Percentiles rank a stretch among this genome's conserved stretches.
phyloP scores from a whole-genome alignment of 225 moss, liverwort and hornwort genomes.

The Ulota crispa region DNA sequence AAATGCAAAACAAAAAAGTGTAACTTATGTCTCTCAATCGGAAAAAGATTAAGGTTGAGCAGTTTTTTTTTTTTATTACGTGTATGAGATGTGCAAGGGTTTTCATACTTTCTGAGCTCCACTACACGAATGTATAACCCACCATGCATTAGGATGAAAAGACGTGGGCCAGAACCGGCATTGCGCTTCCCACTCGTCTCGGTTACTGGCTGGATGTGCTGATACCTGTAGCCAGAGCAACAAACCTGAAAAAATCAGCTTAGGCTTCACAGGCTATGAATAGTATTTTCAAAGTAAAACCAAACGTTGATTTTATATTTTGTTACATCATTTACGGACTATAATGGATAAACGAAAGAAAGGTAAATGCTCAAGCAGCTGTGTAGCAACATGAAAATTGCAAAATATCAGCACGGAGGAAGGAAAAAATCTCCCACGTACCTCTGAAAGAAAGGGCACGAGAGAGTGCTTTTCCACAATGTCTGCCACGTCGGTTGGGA shows the following conservation, averaged over 20 bases:
- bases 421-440: conserved; percentile 25
- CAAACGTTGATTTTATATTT: neutral
- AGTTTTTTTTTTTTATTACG: neutral
- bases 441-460: conserved; percentile 69
- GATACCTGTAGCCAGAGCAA: conserved; percentile 52
- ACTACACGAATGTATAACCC: conserved; percentile 3
- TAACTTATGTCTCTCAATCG: neutral
- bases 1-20: neutral
- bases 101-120: neutral
- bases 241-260: neutral
- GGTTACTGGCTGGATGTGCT: conserved; percentile 67
- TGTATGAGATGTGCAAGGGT: neutral
- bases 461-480: conserved; percentile 65
- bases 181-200: conserved; percentile 90
- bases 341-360: neutral
- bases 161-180: conserved; percentile 84
- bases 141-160: conserved; percentile 81
- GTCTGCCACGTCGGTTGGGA: conserved; percentile 64
- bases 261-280: neutral
- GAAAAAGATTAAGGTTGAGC: neutral
- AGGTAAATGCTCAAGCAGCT: neutral
- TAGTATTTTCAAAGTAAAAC: neutral
- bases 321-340: neutral
- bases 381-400: neutral
- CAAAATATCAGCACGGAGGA: neutral